Evolutionary conservation across 768 basidiomycete species (phyloP).

Genomic region (Gymnopilus dilepis): DNA sequence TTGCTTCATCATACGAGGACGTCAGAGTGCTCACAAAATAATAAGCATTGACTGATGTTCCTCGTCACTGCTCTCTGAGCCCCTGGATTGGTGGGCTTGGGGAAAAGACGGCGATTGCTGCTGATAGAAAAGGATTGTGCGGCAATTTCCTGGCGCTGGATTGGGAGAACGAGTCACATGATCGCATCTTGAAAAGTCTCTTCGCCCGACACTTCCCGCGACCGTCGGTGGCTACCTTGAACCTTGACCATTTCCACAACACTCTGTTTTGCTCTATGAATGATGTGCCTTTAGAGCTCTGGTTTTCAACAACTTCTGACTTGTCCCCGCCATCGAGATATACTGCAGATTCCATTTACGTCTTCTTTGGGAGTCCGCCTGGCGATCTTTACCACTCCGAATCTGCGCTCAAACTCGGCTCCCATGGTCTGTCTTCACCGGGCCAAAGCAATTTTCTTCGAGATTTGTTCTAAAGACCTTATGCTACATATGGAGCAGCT

Average conservation of each 20-base stretch:
- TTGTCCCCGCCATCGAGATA: neutral
- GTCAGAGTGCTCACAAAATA: neutral
- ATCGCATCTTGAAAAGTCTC: no score
- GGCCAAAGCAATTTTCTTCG: neutral
- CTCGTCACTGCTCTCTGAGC: neutral
- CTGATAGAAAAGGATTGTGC: neutral
- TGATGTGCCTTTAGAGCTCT: constrained; percentile 1
- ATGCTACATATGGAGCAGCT: no score
- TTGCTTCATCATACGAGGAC: neutral
- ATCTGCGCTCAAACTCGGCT: neutral
- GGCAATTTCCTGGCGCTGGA: neutral
- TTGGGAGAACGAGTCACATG: neutral
- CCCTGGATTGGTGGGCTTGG: neutral
- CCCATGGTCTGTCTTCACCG: neutral
- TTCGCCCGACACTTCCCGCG: constrained; percentile 1
- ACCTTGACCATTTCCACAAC: neutral
- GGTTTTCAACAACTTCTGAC: neutral
- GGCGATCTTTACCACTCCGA: constrained; percentile 1
- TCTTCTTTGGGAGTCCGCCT: neutral
- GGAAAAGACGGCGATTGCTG: neutral
- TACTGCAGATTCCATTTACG: neutral
- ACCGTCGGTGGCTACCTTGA: neutral
- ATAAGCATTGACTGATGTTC: neutral
- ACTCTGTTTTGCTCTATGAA: neutral
- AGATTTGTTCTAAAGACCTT: neutral